Percentiles rank a stretch among this genome's conserved stretches.
These are phyloP conservation scores for Jacaranda mimosifolia DNA, from an alignment of 257 asterid species.

Conservation along the genomic window DNA sequence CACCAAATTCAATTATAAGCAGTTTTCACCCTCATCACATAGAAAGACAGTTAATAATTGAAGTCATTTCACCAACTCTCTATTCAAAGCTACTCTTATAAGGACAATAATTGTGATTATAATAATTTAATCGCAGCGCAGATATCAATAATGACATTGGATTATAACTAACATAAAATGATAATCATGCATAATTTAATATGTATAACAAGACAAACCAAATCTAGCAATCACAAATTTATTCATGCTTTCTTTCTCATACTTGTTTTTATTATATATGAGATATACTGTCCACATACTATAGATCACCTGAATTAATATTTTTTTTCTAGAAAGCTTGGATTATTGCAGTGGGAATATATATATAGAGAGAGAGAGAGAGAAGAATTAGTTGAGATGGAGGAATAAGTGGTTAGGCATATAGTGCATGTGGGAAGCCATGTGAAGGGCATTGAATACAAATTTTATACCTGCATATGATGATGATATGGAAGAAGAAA, in stretches of 20 bases:
- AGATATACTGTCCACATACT: not conserved
- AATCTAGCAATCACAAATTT: slow-evolving; percentile 21
- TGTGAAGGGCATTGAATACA: slow-evolving; percentile 52
- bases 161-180: slow-evolving; percentile 3
- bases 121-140: slow-evolving; percentile 37
- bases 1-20: no score
- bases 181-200: slow-evolving; percentile 8
- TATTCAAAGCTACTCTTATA: not conserved
- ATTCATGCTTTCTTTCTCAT: not conserved
- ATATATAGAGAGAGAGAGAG: no score
- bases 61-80: not conserved
- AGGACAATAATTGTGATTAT: slow-evolving; percentile 34
- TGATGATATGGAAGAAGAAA: slow-evolving; percentile 34
- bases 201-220: slow-evolving; percentile 24
- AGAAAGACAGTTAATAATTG: slow-evolving; percentile 32
- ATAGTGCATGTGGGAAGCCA: slow-evolving; percentile 67
- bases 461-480: slow-evolving; percentile 27
- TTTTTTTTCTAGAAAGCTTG: not conserved
- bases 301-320: not conserved
- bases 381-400: slow-evolving; percentile 26
- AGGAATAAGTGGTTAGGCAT: slow-evolving; percentile 36
- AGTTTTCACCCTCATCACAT: no score
- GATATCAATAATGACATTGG: slow-evolving; percentile 32
- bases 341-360: slow-evolving; percentile 32
- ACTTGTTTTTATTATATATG: not conserved